Evolutionary conservation across 495 filamentous ascomycete species (phyloP).

Genomic region (Geoglossum glabrum): DNA sequence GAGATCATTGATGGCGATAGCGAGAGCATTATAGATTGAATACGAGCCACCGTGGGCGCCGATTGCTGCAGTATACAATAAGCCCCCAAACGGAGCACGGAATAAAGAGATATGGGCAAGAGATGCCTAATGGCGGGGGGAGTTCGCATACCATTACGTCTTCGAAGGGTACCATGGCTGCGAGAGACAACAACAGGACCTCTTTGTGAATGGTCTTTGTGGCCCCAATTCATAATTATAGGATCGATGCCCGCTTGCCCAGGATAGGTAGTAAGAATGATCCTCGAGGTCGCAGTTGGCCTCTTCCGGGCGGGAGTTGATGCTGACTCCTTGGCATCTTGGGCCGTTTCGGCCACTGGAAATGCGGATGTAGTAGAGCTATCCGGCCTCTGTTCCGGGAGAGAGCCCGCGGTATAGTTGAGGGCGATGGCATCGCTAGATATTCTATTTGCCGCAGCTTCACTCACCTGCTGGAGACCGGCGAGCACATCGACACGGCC

Average conservation of each 20-base stretch:
- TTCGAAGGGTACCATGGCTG: conserved; percentile 50
- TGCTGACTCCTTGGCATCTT: background rate
- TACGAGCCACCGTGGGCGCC: conserved; percentile 95
- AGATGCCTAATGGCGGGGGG: conserved; percentile 1
- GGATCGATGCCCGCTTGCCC: conserved; percentile 87
- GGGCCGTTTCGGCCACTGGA: background rate
- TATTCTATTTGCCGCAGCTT: conserved; percentile 17
- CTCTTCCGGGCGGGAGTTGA: background rate
- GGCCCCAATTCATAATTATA: conserved; percentile 72
- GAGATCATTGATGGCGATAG: conserved; percentile 78
- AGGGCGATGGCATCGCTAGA: conserved; percentile 1
- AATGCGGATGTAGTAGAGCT: background rate
- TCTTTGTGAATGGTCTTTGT: conserved; percentile 46
- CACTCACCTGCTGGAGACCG: conserved; percentile 31
- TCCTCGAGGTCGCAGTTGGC: conserved; percentile 31
- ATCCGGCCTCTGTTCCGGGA: conserved; percentile 14
- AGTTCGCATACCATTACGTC: conserved; percentile 51
- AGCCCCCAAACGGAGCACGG: background rate
- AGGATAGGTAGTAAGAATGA: conserved; percentile 78
- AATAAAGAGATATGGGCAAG: background rate
- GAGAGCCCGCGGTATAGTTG: conserved; percentile 22
- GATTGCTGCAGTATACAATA: conserved; percentile 22
- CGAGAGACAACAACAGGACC: conserved; percentile 88
- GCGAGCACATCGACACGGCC: conserved; percentile 42
- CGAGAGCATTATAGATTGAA: conserved; percentile 86